Base-by-base conservation (phyloP, 2,329 filamentous ascomycete species). In the Ampelomyces quisqualis region DNA sequence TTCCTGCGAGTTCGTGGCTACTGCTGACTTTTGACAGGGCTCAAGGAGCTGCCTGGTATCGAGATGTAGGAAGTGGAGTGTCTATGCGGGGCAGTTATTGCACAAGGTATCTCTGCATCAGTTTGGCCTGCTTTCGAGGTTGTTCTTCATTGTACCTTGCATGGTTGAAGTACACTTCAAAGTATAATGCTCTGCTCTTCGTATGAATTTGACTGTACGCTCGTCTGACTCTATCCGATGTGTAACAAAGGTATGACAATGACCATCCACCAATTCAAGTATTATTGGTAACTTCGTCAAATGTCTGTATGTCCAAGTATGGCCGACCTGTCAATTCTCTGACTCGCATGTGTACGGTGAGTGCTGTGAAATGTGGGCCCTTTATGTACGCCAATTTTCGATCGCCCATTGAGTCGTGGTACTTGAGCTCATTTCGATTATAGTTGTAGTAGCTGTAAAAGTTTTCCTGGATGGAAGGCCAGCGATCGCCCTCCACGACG, bases 11-110 rank as follows among this genome's bases (percentile, higher is more conserved):
- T 9, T 11, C 6, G 13, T 15, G n/a, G 15, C 10, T 7, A 7
- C 17, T 22, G 30, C 40, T 43, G 13, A 43, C 34, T 4, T 24
- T 7, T 13, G 7, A 6, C 13, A 43, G 40, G 41, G 41, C 31
- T 44, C 8, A 28, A 31, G 18, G 19, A 39, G 1, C 36, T 44
- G 4, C 41, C 41, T 3, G 41, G 41, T 13, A 44, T 44, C n/a
- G n/a, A n/a, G n/a, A n/a, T n/a, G n/a, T n/a, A n/a, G n/a, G n/a
- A n/a, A n/a, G n/a, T n/a, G n/a, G n/a, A n/a, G n/a, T n/a, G n/a
- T n/a, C n/a, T n/a, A n/a, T n/a, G n/a, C n/a, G n/a, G n/a, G n/a
- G n/a, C n/a, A n/a, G n/a, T n/a, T n/a, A n/a, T n/a, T n/a, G n/a
- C n/a, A n/a, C n/a, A n/a, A n/a, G n/a, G n/a, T n/a, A n/a, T n/a